Evolutionary conservation across 163 green algal species (phyloP).

Genomic region (Scenedesmus sp.): DNA sequence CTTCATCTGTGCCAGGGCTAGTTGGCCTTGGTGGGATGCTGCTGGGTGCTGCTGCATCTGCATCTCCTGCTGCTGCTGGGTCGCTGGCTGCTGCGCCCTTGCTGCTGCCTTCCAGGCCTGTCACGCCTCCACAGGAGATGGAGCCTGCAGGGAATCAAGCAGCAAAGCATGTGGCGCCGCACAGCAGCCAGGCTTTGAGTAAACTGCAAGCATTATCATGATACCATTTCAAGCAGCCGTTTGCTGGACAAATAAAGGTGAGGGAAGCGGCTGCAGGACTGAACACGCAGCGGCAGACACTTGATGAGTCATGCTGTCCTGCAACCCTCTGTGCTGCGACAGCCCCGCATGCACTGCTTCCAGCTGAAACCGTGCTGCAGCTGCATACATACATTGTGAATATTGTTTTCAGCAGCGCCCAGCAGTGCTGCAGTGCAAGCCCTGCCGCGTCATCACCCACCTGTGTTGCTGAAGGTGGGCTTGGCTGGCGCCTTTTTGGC

Average conservation of each 20-base stretch:
- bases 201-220: no score
- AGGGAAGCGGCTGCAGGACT: neutral
- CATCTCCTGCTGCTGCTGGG: neutral
- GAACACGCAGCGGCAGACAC: neutral
- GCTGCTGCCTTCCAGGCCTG: neutral
- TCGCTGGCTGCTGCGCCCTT: neutral
- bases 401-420: neutral
- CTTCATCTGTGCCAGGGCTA: neutral
- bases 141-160: neutral
- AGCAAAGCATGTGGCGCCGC: neutral
- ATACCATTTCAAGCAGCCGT: neutral
- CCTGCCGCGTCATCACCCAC: neutral
- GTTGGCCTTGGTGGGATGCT: neutral
- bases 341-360: neutral
- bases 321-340: neutral
- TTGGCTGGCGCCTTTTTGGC: neutral
- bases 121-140: neutral
- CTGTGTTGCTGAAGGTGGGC: slow-evolving; percentile 29
- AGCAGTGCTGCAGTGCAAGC: neutral
- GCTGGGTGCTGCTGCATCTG: neutral
- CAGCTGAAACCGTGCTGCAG: neutral
- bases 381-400: neutral
- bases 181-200: neutral
- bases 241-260: neutral
- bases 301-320: neutral